phyloP scores from a whole-genome alignment of 495 filamentous ascomycete genomes.

The Chlorociboria aeruginascens region DNA sequence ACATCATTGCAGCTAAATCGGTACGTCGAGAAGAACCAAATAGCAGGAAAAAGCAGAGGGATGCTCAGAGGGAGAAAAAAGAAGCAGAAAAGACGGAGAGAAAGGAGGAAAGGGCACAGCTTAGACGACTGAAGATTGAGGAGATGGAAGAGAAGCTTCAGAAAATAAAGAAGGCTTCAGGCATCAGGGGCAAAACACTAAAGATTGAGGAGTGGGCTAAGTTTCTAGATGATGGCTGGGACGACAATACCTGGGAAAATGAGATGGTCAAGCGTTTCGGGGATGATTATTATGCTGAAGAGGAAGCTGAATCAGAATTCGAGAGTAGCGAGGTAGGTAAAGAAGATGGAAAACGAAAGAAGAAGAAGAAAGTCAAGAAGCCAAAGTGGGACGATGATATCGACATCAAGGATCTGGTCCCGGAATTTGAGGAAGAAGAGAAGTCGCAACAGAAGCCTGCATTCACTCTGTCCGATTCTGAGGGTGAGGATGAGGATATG shows the following conservation, averaged over 20 bases:
- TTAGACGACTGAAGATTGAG: conserved; percentile 78
- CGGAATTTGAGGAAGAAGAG: conserved; percentile 61
- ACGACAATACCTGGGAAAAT: conserved; percentile 74
- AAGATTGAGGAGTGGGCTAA: conserved; percentile 67
- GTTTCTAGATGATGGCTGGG: conserved; percentile 76
- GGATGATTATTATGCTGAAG: conserved; percentile 73
- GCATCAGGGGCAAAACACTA: conserved; percentile 53
- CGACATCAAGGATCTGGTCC: conserved; percentile 83
- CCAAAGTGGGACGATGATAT: conserved; percentile 96
- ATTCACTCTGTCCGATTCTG: conserved; percentile 41
- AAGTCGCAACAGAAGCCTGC: conserved; percentile 34
- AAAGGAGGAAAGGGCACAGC: conserved; percentile 68
- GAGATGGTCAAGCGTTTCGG: conserved; percentile 83
- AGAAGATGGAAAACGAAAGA: conserved; percentile 26
- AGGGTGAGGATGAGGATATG: conserved; percentile 19
- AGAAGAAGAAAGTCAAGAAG: conserved; percentile 64
- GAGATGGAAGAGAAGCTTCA: conserved; percentile 73
- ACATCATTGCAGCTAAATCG: conserved; percentile 63
- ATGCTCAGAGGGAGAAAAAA: conserved; percentile 61
- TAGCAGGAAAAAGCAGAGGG: conserved; percentile 61
- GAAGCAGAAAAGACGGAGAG: conserved; percentile 65
- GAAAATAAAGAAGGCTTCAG: conserved; percentile 78
- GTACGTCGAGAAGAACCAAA: conserved; percentile 74
- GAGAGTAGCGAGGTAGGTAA: conserved; percentile 29
- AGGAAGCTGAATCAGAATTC: conserved; percentile 29